Percentiles rank a stretch among this genome's conserved stretches.
These are phyloP conservation scores for Termitomyces sp. DNA, from an alignment of 768 basidiomycete genomes.

Conservation along the genomic window DNA sequence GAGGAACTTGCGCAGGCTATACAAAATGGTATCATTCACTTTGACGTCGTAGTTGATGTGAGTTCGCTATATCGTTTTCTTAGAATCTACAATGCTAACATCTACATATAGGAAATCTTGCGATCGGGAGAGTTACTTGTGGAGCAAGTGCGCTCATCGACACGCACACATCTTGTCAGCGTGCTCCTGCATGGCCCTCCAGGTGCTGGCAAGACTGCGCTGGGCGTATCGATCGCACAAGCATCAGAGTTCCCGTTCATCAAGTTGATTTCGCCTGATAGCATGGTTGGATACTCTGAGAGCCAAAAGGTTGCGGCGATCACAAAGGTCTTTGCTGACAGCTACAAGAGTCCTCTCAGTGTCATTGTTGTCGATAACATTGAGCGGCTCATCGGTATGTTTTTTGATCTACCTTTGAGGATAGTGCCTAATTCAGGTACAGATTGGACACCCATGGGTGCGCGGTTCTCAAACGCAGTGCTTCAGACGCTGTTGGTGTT, in stretches of 20 bases:
- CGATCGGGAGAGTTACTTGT: constrained; percentile 85
- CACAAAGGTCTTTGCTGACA: constrained; percentile 90
- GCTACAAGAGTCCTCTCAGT: constrained; percentile 95
- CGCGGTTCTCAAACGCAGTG: constrained; percentile 93
- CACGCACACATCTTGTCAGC: constrained; percentile 88
- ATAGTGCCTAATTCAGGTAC: background rate
- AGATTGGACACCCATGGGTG: constrained; percentile 98
- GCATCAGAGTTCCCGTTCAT: constrained; percentile 96
- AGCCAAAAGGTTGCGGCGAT: constrained; percentile 87
- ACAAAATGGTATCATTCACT: constrained; percentile 96
- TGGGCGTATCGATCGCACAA: constrained; percentile 92
- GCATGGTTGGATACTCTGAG: constrained; percentile 96
- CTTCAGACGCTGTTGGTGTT: constrained; percentile 88
- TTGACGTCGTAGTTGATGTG: constrained; percentile 69
- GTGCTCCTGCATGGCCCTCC: constrained; percentile 86
- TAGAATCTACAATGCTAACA: background rate
- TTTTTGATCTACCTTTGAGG: background rate
- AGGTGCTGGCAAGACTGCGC: constrained; percentile 90
- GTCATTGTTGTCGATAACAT: constrained; percentile 95
- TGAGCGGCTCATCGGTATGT: constrained; percentile 84
- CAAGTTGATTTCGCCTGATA: constrained; percentile 93
- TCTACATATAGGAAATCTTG: constrained; percentile 63
- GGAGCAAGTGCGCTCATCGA: constrained; percentile 88
- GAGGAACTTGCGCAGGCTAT: constrained; percentile 92
- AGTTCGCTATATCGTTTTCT: constrained; percentile 21